Evolutionary conservation across 768 basidiomycete species (phyloP).

Genomic region (Rhodotorula babjevae): DNA sequence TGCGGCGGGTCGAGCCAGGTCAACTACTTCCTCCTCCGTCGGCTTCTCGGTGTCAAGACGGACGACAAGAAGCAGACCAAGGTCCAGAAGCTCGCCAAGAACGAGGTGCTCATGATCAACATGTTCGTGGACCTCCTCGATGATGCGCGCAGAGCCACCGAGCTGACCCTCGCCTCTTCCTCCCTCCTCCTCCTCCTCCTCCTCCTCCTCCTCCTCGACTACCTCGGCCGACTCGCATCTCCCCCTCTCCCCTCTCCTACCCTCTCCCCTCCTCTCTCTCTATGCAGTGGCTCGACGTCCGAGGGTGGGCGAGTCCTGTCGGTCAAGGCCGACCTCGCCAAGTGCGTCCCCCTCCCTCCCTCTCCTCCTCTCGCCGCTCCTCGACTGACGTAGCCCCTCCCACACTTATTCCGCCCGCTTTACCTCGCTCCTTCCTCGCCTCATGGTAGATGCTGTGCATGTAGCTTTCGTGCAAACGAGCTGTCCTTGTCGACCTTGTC

Average conservation of each 20-base stretch:
- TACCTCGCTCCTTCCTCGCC: too few relatives aligned
- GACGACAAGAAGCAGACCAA: conserved; percentile 99
- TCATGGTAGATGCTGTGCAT: too few relatives aligned
- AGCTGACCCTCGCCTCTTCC: not conserved
- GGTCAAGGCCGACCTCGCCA: conserved; percentile 87
- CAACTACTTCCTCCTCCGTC: conserved; percentile 86
- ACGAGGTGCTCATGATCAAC: conserved; percentile 90
- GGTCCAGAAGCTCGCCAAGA: conserved; percentile 75
- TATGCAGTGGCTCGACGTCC: conserved; percentile 61
- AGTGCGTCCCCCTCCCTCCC: conserved; percentile 6
- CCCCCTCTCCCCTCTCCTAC: not conserved
- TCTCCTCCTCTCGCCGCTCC: fast-evolving
- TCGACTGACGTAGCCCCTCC: too few relatives aligned
- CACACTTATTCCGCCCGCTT: too few relatives aligned
- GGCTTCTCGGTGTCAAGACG: conserved; percentile 93
- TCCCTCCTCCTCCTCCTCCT: too few relatives aligned
- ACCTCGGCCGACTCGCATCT: too few relatives aligned
- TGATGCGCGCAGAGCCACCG: too few relatives aligned
- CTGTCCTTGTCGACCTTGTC: too few relatives aligned
- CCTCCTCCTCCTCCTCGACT: too few relatives aligned
- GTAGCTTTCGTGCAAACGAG: too few relatives aligned
- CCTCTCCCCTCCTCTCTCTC: not conserved
- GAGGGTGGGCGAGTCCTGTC: conserved; percentile 91
- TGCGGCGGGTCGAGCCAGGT: conserved; percentile 52
- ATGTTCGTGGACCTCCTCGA: conserved; percentile 53